Evolutionary conservation across 257 asterid species (phyloP), one percentile per base, ranked within the genome.

Genomic region (Avicennia marina): DNA sequence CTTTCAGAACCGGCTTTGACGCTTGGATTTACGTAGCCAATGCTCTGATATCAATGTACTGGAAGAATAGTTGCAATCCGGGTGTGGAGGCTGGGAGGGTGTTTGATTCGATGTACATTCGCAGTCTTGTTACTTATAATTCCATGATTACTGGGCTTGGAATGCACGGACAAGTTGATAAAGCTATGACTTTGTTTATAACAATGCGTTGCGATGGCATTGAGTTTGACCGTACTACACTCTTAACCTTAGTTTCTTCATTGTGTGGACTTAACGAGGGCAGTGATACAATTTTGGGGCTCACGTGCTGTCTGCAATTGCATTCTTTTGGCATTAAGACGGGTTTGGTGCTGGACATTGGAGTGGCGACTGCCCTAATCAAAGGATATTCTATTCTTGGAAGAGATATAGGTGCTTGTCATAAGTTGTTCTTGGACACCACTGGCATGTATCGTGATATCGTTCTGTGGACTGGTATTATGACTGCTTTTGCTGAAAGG

Each of bases 1-100:
- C 81, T 40, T 16, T 79, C 4, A 90, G 72, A 75, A 70, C 84
- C 8, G 85, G 91, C 10, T 87, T 70, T 42, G 71, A 44, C 68
- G 34, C 77, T 13, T 87, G 90, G 78, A 82, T 82, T 53, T 87
- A 78, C 50, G 96, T 90, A 19, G 84, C 84, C n/a, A 90, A 90
- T 75, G 89, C 89, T 62, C 80, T 90, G 59, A 57, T 87, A 7
- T 74, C 84, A 19, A 81, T 87, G 87, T 90, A 90, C 76, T 79
- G 83, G 69, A 90, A 72, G 54, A 70, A 60, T 21, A 44, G 72
- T 39, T 27, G 34, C 21, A 55, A 22, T 15, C 22, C 26, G 2
- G 65, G 64, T 25, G 48, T 53, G 43, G 94, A 80, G 65, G 89
- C 87, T 26, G 78, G 82, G 89, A 79, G 62, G 69, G 85, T 81